These are phyloP conservation scores for Podospora sp. DNA, from an alignment of 495 filamentous ascomycete genomes.

Conservation along the genomic window DNA sequence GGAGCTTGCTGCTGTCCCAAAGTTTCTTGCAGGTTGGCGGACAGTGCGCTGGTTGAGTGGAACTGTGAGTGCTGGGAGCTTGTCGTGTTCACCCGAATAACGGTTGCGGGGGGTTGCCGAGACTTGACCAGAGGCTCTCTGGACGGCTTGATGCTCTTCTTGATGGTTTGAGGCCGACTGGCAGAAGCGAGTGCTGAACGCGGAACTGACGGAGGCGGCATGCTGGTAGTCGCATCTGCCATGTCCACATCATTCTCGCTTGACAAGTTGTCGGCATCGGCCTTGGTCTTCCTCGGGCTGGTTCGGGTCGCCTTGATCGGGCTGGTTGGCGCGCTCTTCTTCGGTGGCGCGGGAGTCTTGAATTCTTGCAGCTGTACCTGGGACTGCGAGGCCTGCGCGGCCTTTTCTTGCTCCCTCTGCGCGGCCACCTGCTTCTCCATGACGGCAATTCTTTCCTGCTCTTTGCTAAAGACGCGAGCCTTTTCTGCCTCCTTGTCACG, in stretches of 20 bases:
- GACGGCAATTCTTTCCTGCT: constrained; percentile 51
- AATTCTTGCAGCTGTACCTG: constrained; percentile 25
- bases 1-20: constrained; percentile 48
- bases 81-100: constrained; percentile 75
- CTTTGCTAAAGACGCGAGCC: constrained; percentile 29
- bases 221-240: constrained; percentile 51
- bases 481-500: constrained; percentile 57
- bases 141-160: constrained; percentile 69
- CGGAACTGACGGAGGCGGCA: constrained; percentile 60
- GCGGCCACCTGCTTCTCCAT: constrained; percentile 49
- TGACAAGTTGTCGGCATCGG: constrained; percentile 45
- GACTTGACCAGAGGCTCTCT: constrained; percentile 67
- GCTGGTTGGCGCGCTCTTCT: constrained; percentile 29
- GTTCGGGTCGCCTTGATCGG: constrained; percentile 46
- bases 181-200: constrained; percentile 51
- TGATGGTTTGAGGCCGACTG: constrained; percentile 57
- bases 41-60: constrained; percentile 59
- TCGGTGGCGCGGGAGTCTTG: constrained; percentile 32
- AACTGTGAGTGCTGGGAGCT: constrained; percentile 64
- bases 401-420: constrained; percentile 21
- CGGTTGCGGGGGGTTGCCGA: constrained; percentile 69
- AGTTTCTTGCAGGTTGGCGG: constrained; percentile 63
- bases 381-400: constrained; percentile 13
- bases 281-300: constrained; percentile 56
- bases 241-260: constrained; percentile 54